These are phyloP conservation scores for Macaranga tanarius DNA, from an alignment of 441 rosid genomes.

Conservation along the genomic window DNA sequence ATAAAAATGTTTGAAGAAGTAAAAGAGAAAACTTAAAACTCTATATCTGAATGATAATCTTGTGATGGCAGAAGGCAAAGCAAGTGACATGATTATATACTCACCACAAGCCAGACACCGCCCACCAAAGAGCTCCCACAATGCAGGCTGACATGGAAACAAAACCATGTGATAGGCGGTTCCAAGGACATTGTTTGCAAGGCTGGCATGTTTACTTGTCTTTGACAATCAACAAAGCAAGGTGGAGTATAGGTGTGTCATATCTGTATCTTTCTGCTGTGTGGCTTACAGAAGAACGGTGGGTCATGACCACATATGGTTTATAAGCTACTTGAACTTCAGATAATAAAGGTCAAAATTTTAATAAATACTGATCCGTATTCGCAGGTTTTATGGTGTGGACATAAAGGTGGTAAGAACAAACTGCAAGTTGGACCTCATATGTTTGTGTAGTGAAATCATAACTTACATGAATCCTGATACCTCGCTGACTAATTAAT, in stretches of 20 bases:
- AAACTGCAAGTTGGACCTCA: background rate
- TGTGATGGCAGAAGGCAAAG: background rate
- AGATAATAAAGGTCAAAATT: background rate
- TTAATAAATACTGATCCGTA: no score
- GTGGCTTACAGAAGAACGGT: background rate
- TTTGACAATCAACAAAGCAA: background rate
- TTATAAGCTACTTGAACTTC: background rate
- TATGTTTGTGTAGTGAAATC: background rate
- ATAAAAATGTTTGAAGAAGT: background rate
- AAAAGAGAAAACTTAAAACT: background rate
- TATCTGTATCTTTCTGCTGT: background rate
- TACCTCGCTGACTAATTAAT: no score
- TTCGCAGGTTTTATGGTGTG: no score
- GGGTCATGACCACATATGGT: background rate
- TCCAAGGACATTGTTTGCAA: background rate
- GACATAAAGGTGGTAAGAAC: background rate
- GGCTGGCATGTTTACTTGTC: no score
- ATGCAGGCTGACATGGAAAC: background rate
- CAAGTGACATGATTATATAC: background rate
- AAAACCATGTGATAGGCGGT: slow-evolving; percentile 8
- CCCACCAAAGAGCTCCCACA: background rate
- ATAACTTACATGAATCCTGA: no score
- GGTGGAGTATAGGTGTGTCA: background rate
- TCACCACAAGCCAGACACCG: background rate
- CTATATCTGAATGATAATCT: background rate